Evolutionary conservation across 176 grass and related monocot species (phyloP).

Genomic region (Thinopyrum elongatum): DNA sequence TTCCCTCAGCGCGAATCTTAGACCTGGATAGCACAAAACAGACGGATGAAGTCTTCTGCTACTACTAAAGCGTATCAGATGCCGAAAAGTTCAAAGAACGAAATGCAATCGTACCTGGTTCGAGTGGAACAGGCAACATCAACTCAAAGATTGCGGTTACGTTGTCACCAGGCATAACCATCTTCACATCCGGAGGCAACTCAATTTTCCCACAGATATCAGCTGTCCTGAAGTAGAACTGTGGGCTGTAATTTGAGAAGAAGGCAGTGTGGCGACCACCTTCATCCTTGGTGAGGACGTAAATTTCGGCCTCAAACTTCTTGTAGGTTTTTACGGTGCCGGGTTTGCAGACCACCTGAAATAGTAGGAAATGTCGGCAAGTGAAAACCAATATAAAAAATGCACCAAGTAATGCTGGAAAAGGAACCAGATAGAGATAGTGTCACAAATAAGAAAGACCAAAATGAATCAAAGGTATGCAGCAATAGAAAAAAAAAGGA

Average conservation of each 20-base stretch:
- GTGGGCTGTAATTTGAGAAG: constrained; percentile 82
- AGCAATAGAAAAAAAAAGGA: neutral
- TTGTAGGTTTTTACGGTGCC: constrained; percentile 78
- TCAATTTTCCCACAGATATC: constrained; percentile 87
- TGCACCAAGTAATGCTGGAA: neutral
- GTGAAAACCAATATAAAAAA: neutral
- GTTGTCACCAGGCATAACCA: constrained; percentile 99
- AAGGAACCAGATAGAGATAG: neutral
- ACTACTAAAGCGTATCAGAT: neutral
- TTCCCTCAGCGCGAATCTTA: constrained; percentile 96
- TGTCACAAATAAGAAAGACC: neutral
- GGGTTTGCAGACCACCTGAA: constrained; percentile 86
- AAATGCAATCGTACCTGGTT: constrained; percentile 53
- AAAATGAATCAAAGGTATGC: neutral
- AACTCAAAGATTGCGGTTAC: constrained; percentile 82
- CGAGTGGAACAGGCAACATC: constrained; percentile 80
- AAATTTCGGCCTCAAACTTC: constrained; percentile 91
- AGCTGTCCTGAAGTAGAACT: constrained; percentile 97
- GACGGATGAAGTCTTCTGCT: neutral
- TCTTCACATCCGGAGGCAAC: constrained; percentile 53
- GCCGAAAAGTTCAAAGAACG: neutral
- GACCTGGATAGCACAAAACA: constrained; percentile 42
- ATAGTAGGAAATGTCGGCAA: constrained; percentile 6
- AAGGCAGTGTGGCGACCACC: constrained; percentile 91
- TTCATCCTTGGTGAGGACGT: constrained; percentile 90